Evolutionary conservation across 2,329 filamentous ascomycete species (phyloP).

Genomic region (Eutypa lata): DNA sequence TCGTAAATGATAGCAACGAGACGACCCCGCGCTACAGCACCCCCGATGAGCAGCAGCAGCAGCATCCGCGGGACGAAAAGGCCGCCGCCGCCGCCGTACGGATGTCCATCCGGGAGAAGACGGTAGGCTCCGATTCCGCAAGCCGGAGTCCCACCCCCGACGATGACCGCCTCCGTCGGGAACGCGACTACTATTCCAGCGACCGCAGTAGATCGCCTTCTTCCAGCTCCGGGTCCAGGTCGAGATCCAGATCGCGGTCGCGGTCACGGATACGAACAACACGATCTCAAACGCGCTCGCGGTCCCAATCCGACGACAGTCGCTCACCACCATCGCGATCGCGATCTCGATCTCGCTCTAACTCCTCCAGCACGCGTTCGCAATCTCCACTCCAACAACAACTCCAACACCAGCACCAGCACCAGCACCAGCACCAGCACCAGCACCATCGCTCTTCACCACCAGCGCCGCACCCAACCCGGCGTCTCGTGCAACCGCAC

Average conservation of each 20-base stretch:
- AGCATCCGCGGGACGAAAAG: background rate
- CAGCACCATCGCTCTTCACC: constrained; percentile 23
- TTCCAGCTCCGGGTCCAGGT: constrained; percentile 18
- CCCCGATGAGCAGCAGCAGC: constrained; percentile 37
- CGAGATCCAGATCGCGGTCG: constrained; percentile 12
- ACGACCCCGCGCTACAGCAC: constrained; percentile 41
- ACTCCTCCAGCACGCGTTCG: constrained; percentile 13
- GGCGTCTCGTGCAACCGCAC: constrained; percentile 56
- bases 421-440: background rate
- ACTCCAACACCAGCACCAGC: constrained; percentile 4
- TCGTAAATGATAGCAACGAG: constrained; percentile 37
- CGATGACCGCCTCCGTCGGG: constrained; percentile 7
- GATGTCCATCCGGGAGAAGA: constrained; percentile 28
- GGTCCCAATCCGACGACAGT: constrained; percentile 15
- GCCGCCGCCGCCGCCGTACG: constrained; percentile 10
- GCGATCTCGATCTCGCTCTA: constrained; percentile 9
- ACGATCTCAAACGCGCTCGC: constrained; percentile 9
- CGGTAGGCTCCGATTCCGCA: constrained; percentile 17
- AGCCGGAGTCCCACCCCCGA: constrained; percentile 20
- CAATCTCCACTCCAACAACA: constrained; percentile 10
- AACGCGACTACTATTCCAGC: constrained; percentile 26
- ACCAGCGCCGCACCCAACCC: constrained; percentile 28
- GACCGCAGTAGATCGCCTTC: constrained; percentile 23
- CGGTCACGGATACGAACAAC: constrained; percentile 7
- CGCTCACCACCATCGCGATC: constrained; percentile 12